These are phyloP conservation scores for Cornus suecica DNA, from an alignment of 148 eudicot genomes.

Conservation along the genomic window DNA sequence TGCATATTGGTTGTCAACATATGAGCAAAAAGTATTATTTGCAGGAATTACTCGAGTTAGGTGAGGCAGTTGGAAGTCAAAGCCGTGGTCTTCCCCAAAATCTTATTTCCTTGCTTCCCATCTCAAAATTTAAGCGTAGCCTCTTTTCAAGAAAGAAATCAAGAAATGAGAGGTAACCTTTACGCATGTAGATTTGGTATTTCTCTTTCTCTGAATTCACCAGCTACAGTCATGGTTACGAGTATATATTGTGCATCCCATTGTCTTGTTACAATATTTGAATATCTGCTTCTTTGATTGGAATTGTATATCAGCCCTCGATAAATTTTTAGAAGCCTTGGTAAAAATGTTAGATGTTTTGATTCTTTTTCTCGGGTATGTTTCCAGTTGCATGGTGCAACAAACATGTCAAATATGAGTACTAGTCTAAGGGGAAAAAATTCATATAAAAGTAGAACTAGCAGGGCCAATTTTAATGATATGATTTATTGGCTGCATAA, in stretches of 20 bases:
- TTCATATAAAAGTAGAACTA: too few species aligned
- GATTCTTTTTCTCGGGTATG: too few species aligned
- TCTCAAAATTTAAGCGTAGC: constrained; percentile 73
- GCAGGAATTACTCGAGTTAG: constrained; percentile 92
- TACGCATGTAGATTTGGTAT: constrained; percentile 3
- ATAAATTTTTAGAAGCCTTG: too few species aligned
- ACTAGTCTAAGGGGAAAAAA: too few species aligned
- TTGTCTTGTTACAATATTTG: too few species aligned
- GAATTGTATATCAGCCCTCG: background rate
- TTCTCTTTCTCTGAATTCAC: background rate
- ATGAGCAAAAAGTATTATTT: background rate
- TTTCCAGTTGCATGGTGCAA: too few species aligned
- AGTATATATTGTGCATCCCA: background rate
- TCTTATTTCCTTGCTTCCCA: constrained; percentile 70
- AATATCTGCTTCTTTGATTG: too few species aligned
- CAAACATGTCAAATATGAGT: too few species aligned
- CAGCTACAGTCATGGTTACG: background rate
- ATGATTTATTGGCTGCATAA: too few species aligned
- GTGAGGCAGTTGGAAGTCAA: constrained; percentile 92
- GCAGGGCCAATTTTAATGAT: too few species aligned
- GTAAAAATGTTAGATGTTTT: too few species aligned
- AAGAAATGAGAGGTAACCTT: constrained; percentile 62
- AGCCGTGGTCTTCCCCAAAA: constrained; percentile 89
- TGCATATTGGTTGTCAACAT: background rate
- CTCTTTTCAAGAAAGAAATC: constrained; percentile 69